phyloP scores from a whole-genome alignment of 495 filamentous ascomycete genomes.

The Aspergillus carlsbadensis region DNA sequence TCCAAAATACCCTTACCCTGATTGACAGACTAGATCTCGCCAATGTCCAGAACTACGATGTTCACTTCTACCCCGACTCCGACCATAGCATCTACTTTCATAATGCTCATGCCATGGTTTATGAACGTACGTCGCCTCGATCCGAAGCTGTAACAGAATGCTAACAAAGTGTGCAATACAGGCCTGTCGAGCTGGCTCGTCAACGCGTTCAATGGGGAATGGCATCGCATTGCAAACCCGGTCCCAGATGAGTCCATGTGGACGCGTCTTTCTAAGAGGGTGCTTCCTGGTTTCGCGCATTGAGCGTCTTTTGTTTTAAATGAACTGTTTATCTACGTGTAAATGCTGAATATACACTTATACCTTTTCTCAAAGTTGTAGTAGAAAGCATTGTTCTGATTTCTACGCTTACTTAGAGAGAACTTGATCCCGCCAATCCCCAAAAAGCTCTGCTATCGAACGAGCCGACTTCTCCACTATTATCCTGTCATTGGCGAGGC shows the following conservation, averaged over 20 bases:
- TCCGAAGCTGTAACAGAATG: too few relatives aligned
- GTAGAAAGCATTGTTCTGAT: too few relatives aligned
- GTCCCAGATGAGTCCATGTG: slow-evolving; percentile 51
- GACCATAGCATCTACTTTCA: slow-evolving; percentile 97
- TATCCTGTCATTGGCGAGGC: too few relatives aligned
- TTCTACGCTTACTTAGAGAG: too few relatives aligned
- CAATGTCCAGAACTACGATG: slow-evolving; percentile 89
- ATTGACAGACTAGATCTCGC: slow-evolving; percentile 84
- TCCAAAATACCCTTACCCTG: slow-evolving; percentile 86
- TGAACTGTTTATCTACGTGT: neutral
- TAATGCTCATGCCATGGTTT: slow-evolving; percentile 88
- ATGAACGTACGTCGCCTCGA: slow-evolving; percentile 82
- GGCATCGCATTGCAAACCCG: slow-evolving; percentile 70
- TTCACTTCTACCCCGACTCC: slow-evolving; percentile 94
- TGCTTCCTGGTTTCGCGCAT: slow-evolving; percentile 18
- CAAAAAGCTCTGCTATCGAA: too few relatives aligned
- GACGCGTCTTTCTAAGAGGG: slow-evolving; percentile 23
- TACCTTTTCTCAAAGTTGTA: neutral
- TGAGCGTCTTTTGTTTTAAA: neutral
- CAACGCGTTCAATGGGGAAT: slow-evolving; percentile 97
- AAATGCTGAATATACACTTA: neutral
- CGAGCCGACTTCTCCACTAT: too few relatives aligned
- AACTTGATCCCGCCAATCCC: too few relatives aligned
- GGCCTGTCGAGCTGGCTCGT: slow-evolving; percentile 89
- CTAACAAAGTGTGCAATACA: too few relatives aligned